Evolutionary conservation across 345 rosid species (phyloP), one percentile per base, ranked within the genome.

Genomic region (Streptanthus diversifolius): DNA sequence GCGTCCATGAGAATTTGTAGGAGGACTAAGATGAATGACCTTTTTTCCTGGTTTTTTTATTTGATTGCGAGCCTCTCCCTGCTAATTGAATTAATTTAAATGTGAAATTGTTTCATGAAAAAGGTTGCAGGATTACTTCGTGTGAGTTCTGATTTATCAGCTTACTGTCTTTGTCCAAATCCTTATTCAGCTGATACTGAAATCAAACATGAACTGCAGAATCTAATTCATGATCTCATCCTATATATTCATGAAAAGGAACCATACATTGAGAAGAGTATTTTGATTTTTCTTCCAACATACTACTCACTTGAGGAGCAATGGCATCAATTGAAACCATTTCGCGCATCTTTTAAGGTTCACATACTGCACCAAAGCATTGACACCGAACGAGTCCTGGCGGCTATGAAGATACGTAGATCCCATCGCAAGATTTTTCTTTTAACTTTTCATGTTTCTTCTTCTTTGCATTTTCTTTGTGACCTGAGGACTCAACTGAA

Each of bases 261-360:
- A 74, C 85, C 87, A 51, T 93, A 93, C 71, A 84, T 85, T 54
- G 96, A 90, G 66, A 93, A 93, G 85, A 80, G 97, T 81, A 89
- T 90, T 66, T 81, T 93, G 86, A 82, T 90, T 74, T 93, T 93
- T 80, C 97, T 93, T 80, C 98, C 97, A 57, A 90, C 98, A 5
- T 93, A 93, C 80, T 77, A 75, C 72, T 83, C 93, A 33, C 82
- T 93, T 74, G 90, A 82, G 90, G 88, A 80, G 81, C 97, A 89
- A 76, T 93, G 93, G 96, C 3, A 81, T 69, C 87, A 63, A 66
- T 66, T 93, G 80, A 77, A 73, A 85, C 92, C 86, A 29, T 75
- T 80, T 41, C 66, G 57, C 70, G 79, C 88, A 32, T 70, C 77
- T 66, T 90, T 90, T 70, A 87, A 89, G 83, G 86, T 93, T 78